phyloP scores from a whole-genome alignment of 2,329 filamentous ascomycete genomes.

The Colletotrichum sidae region DNA sequence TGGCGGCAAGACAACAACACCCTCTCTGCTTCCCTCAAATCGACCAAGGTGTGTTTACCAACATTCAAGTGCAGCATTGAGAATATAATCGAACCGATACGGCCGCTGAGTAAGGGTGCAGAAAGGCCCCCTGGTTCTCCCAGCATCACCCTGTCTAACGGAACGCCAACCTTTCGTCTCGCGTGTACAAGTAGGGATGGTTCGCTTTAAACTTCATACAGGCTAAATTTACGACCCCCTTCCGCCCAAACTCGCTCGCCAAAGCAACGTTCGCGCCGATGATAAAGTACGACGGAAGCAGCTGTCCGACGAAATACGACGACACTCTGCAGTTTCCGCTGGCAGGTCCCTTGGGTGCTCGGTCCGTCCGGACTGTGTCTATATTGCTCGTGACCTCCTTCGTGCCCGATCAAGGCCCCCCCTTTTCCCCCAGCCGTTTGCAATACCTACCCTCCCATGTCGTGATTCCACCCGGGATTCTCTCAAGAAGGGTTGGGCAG shows the following conservation, averaged over 20 bases:
- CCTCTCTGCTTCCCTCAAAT: no score
- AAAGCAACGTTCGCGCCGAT: slow-evolving; percentile 10
- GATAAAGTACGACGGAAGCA: slow-evolving; percentile 18
- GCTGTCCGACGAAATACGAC: slow-evolving; percentile 26
- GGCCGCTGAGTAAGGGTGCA: no score
- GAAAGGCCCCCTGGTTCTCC: no score
- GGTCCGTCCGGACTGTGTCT: slow-evolving; percentile 18
- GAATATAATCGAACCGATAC: no score
- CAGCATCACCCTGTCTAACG: slow-evolving; percentile 15
- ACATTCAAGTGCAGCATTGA: no score
- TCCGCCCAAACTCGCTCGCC: slow-evolving; percentile 4
- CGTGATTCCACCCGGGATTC: slow-evolving; percentile 15
- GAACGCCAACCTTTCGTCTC: background rate
- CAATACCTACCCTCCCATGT: slow-evolving; percentile 12
- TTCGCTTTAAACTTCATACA: slow-evolving; percentile 29
- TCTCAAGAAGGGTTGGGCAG: background rate
- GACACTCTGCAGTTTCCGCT: background rate
- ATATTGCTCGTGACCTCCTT: slow-evolving; percentile 28
- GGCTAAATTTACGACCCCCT: slow-evolving; percentile 24
- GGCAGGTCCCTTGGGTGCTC: slow-evolving; percentile 15
- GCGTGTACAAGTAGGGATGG: slow-evolving; percentile 4
- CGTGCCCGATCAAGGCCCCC: background rate
- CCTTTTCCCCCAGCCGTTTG: background rate
- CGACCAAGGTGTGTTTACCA: no score
- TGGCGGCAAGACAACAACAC: no score